Percentiles rank a stretch among this genome's conserved stretches.
Conservation (phyloP, 1,284 basidiomycete genomes). For the Mycosarcoma mackinlayi region DNA sequence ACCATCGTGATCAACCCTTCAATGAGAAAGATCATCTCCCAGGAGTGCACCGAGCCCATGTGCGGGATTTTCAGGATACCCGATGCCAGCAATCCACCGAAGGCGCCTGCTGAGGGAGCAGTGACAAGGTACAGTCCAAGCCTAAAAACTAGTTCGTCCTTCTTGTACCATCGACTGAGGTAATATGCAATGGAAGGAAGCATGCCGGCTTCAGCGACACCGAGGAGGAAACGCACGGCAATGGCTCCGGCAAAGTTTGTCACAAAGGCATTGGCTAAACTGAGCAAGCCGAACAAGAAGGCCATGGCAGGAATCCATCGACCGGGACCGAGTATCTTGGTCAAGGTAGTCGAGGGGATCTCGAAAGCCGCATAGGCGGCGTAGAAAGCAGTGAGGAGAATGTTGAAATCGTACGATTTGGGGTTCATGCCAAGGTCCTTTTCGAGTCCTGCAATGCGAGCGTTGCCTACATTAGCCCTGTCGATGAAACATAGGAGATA, state of each 20-base stretch:
- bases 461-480: slow-evolving; percentile 59
- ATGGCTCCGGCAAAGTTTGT: slow-evolving; percentile 65
- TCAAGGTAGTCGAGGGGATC: slow-evolving; percentile 76
- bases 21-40: slow-evolving; percentile 68
- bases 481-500: slow-evolving; percentile 33
- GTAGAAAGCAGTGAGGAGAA: slow-evolving; percentile 56
- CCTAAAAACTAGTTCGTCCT: slow-evolving; percentile 66
- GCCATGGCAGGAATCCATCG: slow-evolving; percentile 67
- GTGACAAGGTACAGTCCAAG: slow-evolving; percentile 63
- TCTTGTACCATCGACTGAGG: slow-evolving; percentile 66
- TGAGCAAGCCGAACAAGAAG: slow-evolving; percentile 45
- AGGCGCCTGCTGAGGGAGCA: slow-evolving; percentile 57
- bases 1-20: slow-evolving; percentile 69
- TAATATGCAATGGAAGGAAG: slow-evolving; percentile 64
- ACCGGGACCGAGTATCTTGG: slow-evolving; percentile 69
- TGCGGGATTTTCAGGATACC: slow-evolving; percentile 43
- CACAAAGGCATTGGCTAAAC: slow-evolving; percentile 64
- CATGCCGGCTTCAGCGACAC: slow-evolving; percentile 68
- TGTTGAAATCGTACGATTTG: slow-evolving; percentile 51
- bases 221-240: slow-evolving; percentile 67
- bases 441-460: slow-evolving; percentile 56
- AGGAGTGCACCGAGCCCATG: slow-evolving; percentile 51
- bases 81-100: slow-evolving; percentile 64
- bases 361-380: slow-evolving; percentile 56
- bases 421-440: slow-evolving; percentile 55